Percentiles rank a stretch among this genome's conserved stretches.
These are phyloP conservation scores for Sclerotinia nivalis DNA, from an alignment of 2,329 filamentous ascomycete species.

Conservation along the genomic window DNA sequence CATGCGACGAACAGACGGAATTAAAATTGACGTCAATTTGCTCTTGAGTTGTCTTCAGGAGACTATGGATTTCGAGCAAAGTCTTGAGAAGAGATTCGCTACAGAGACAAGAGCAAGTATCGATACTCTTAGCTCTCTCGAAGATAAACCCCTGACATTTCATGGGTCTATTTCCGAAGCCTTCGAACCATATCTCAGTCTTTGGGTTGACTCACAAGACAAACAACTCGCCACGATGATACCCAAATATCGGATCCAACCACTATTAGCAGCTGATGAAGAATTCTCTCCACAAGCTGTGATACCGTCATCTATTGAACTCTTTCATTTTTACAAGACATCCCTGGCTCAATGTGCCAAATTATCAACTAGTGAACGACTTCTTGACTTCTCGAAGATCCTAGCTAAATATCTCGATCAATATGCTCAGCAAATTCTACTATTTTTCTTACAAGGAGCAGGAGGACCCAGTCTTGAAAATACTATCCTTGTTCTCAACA, in stretches of 20 bases:
- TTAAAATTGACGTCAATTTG: constrained; percentile 84
- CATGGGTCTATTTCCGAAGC: constrained; percentile 92
- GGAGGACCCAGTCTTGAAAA: constrained; percentile 66
- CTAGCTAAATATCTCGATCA: constrained; percentile 93
- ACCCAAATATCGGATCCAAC: constrained; percentile 82
- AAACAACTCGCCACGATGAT: constrained; percentile 82
- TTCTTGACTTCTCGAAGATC: constrained; percentile 81
- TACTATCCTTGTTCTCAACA: constrained; percentile 85
- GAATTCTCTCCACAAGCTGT: constrained; percentile 91
- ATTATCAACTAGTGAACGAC: constrained; percentile 82
- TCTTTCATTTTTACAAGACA: constrained; percentile 96
- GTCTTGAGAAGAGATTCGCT: constrained; percentile 79
- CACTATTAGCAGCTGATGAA: constrained; percentile 78
- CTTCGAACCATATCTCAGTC: constrained; percentile 93
- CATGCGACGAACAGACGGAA: constrained; percentile 74
- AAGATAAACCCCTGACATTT: constrained; percentile 76
- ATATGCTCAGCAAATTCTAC: constrained; percentile 89
- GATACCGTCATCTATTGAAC: constrained; percentile 88
- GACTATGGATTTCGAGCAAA: constrained; percentile 95
- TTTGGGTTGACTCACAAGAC: constrained; percentile 97
- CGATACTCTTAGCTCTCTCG: constrained; percentile 80
- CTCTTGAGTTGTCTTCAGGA: constrained; percentile 88
- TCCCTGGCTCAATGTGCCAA: constrained; percentile 94
- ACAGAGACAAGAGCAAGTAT: constrained; percentile 75
- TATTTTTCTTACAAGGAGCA: constrained; percentile 61